These are phyloP conservation scores for Fusarium compactum DNA, from an alignment of 2,329 filamentous ascomycete genomes.

Conservation along the genomic window DNA sequence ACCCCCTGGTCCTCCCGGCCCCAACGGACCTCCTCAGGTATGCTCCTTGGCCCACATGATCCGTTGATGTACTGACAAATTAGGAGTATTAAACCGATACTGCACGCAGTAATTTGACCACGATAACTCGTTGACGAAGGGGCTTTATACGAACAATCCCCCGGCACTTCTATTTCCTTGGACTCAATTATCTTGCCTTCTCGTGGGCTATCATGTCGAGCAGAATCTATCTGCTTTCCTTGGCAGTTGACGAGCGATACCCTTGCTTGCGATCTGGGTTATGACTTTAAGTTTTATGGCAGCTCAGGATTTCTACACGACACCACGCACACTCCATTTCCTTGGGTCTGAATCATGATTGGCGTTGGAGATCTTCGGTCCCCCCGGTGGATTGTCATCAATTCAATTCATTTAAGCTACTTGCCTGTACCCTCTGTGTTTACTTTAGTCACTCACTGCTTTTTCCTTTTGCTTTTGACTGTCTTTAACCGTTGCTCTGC, in stretches of 20 bases:
- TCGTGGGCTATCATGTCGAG: constrained; percentile 39
- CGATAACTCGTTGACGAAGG: constrained; percentile 48
- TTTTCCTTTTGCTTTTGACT: constrained; percentile 45
- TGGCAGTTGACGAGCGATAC: constrained; percentile 46
- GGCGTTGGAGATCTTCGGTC: constrained; percentile 57
- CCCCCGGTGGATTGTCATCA: constrained; percentile 53
- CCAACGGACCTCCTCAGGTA: constrained; percentile 57
- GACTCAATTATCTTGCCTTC: constrained; percentile 46
- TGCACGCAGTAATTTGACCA: constrained; percentile 46
- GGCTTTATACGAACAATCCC: constrained; percentile 40
- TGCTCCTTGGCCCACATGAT: constrained; percentile 11
- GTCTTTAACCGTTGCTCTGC: constrained; percentile 38
- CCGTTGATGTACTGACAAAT: constrained; percentile 7
- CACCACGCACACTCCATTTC: constrained; percentile 50
- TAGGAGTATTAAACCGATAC: constrained; percentile 33
- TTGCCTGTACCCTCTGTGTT: constrained; percentile 44
- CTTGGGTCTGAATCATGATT: constrained; percentile 56
- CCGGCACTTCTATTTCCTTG: constrained; percentile 45
- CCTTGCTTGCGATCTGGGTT: constrained; percentile 44
- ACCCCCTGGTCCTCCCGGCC: constrained; percentile 54
- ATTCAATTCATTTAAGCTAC: constrained; percentile 53
- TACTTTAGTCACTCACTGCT: constrained; percentile 45
- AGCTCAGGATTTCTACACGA: constrained; percentile 49
- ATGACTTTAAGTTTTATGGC: constrained; percentile 49
- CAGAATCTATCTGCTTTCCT: constrained; percentile 41